Evolutionary conservation across 1,284 basidiomycete genomes (phyloP).

Genomic region (Irpex sp.): DNA sequence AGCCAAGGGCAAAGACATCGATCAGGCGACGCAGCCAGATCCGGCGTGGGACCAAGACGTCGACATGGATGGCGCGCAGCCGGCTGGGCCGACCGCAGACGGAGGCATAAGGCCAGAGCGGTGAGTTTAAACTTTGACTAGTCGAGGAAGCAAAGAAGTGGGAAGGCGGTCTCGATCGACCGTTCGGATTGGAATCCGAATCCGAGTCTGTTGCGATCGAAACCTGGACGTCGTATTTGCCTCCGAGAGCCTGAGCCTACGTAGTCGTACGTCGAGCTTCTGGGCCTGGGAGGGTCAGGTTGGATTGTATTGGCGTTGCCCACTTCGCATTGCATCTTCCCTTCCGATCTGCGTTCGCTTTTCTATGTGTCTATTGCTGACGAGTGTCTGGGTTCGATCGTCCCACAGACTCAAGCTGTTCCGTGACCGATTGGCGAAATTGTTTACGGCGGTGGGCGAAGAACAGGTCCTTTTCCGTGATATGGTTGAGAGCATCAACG

Average conservation of each 20-base stretch:
- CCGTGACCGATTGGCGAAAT: slow-evolving; percentile 66
- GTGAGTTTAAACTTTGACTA: slow-evolving; percentile 31
- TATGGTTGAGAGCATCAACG: slow-evolving; percentile 78
- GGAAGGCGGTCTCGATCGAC: neutral
- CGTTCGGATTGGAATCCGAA: neutral
- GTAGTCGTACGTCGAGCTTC: neutral
- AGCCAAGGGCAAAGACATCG: slow-evolving; percentile 28
- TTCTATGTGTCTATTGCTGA: neutral
- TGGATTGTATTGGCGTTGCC: neutral
- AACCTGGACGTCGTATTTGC: neutral
- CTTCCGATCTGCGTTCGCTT: neutral
- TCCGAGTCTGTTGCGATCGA: neutral
- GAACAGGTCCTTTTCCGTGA: slow-evolving; percentile 73
- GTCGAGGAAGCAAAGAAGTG: neutral
- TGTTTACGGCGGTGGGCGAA: slow-evolving; percentile 73
- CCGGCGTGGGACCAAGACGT: slow-evolving; percentile 64
- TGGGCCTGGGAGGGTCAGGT: neutral
- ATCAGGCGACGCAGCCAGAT: slow-evolving; percentile 31
- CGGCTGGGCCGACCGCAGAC: slow-evolving; percentile 31
- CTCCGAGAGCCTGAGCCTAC: neutral
- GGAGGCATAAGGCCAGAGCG: slow-evolving; percentile 51
- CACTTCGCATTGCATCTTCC: neutral
- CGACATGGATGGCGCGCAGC: slow-evolving; percentile 48
- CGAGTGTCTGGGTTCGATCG: neutral
- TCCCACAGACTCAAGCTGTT: slow-evolving; percentile 66